Conservation (phyloP, 2,329 filamentous ascomycete genomes). For the Clonostachys byssicola region DNA sequence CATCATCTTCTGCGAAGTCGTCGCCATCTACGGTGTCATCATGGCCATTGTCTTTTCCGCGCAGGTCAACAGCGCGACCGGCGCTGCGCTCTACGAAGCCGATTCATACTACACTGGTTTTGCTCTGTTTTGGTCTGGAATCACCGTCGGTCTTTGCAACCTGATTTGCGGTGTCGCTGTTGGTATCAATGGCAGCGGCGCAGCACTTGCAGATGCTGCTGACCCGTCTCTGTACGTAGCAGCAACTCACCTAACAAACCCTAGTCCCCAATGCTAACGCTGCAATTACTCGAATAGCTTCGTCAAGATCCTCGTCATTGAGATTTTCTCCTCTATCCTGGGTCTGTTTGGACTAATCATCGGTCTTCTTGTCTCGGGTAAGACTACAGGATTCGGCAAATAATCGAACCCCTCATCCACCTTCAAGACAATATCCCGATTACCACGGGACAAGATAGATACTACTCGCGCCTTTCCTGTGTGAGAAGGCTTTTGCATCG, state of each 20-base stretch:
- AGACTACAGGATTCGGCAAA: slow-evolving; percentile 69
- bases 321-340: slow-evolving; percentile 97
- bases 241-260: slow-evolving; percentile 1
- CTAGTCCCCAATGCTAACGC: slow-evolving; percentile 12
- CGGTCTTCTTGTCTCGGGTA: slow-evolving; percentile 81
- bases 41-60: slow-evolving; percentile 98
- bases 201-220: slow-evolving; percentile 91
- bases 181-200: slow-evolving; percentile 96
- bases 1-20: slow-evolving; percentile 99
- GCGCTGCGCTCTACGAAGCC: slow-evolving; percentile 64
- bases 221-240: slow-evolving; percentile 77
- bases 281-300: slow-evolving; percentile 54
- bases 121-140: slow-evolving; percentile 90
- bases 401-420: slow-evolving; percentile 11
- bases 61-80: slow-evolving; percentile 67
- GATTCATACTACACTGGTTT: slow-evolving; percentile 92
- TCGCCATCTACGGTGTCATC: slow-evolving; percentile 99
- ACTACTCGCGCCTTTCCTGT: too few species aligned
- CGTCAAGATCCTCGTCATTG: slow-evolving; percentile 97
- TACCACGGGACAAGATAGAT: slow-evolving; percentile 3
- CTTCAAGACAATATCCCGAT: slow-evolving; percentile 5
- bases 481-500: slow-evolving; percentile 17
- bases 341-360: slow-evolving; percentile 96
- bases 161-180: slow-evolving; percentile 94
- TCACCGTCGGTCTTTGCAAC: slow-evolving; percentile 95